Percentiles rank a stretch among this genome's conserved stretches.
phyloP scores from a whole-genome alignment of 441 rosid genomes.

The Raphanus hybrid region DNA sequence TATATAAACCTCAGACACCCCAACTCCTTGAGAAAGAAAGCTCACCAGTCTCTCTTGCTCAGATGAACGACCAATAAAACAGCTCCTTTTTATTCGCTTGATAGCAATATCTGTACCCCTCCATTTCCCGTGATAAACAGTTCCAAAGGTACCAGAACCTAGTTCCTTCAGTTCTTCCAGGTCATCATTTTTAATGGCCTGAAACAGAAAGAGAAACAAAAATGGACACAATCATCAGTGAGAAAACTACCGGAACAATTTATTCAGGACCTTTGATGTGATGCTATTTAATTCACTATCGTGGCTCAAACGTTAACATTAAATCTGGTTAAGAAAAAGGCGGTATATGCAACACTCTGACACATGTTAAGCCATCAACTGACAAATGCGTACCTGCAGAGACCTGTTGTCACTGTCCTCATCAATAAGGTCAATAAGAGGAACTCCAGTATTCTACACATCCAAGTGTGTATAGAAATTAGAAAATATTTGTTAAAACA shows the following conservation, averaged over 20 bases:
- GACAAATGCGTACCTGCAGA: conserved; percentile 68
- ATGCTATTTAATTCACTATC: too few relatives aligned
- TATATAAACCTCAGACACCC: neutral
- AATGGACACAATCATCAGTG: neutral
- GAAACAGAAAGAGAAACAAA: conserved; percentile 33
- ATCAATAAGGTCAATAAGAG: conserved; percentile 57
- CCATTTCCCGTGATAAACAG: conserved; percentile 77
- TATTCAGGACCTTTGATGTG: too few relatives aligned
- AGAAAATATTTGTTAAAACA: conserved; percentile 24
- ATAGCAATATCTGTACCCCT: conserved; percentile 81
- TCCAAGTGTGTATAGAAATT: conserved; percentile 33
- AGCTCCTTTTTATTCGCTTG: conserved; percentile 71
- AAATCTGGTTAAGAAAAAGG: too few relatives aligned
- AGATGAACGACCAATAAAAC: conserved; percentile 73
- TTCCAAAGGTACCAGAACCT: conserved; percentile 48
- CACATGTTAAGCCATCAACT: neutral
- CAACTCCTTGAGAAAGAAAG: conserved; percentile 20
- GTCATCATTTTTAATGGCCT: conserved; percentile 73
- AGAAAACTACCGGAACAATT: neutral
- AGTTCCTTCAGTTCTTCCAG: conserved; percentile 73
- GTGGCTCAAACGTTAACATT: too few relatives aligned
- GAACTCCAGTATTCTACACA: conserved; percentile 54
- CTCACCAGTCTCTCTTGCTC: conserved; percentile 62
- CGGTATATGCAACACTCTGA: too few relatives aligned
- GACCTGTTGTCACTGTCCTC: conserved; percentile 60